Conservation (phyloP, 1,284 basidiomycete genomes). For the Phenoliferia sp. region DNA sequence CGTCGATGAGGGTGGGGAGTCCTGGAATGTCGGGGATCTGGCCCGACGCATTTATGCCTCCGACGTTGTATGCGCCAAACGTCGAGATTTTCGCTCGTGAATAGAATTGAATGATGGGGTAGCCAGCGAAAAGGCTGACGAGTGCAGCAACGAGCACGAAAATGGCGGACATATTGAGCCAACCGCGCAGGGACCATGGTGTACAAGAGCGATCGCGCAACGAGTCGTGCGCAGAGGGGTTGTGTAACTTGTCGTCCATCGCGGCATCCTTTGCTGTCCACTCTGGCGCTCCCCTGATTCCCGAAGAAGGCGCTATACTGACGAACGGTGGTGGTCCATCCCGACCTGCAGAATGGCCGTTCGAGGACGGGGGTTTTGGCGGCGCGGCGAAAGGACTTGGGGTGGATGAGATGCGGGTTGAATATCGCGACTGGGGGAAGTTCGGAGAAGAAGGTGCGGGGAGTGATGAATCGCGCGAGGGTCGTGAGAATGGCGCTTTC, state of each 20-base stretch:
- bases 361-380: neutral
- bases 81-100: neutral
- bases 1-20: slow-evolving; percentile 39
- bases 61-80: slow-evolving; percentile 12
- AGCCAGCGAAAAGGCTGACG: slow-evolving; percentile 34
- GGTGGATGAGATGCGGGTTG: slow-evolving; percentile 1
- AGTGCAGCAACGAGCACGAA: slow-evolving; percentile 22
- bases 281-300: slow-evolving; percentile 9
- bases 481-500: neutral
- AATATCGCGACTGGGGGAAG: slow-evolving; percentile 2
- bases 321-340: neutral
- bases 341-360: neutral
- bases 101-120: slow-evolving; percentile 25
- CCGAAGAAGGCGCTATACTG: neutral
- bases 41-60: slow-evolving; percentile 33
- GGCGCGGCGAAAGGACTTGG: slow-evolving; percentile 8
- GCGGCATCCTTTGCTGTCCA: slow-evolving; percentile 42
- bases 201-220: slow-evolving; percentile 4
- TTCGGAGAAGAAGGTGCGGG: neutral
- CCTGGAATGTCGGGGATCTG: slow-evolving; percentile 33
- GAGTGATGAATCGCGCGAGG: neutral
- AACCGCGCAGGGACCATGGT: slow-evolving; percentile 15
- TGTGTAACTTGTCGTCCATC: slow-evolving; percentile 57
- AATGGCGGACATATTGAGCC: slow-evolving; percentile 26
- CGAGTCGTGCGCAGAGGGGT: slow-evolving; percentile 36